A percentile compares a stretch with the other conserved stretches of the same genome.
These are phyloP conservation scores for Castanea crenata DNA, from an alignment of 306 rosid species.

Conservation along the genomic window DNA sequence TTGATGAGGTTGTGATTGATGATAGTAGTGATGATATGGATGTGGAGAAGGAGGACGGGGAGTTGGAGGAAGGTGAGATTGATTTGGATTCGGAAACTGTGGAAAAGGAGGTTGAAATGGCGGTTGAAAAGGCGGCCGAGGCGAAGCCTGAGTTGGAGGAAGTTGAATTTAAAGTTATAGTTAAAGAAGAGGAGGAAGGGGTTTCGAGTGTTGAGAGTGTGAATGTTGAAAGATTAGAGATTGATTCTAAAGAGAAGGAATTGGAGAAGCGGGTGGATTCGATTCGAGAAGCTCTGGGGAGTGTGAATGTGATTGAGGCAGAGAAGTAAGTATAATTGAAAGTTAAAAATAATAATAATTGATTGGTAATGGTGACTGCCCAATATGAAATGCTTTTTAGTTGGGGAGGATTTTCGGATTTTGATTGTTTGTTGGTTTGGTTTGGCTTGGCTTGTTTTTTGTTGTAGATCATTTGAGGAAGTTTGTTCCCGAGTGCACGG, in stretches of 20 bases:
- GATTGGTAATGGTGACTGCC: constrained; percentile 6
- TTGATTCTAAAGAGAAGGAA: constrained; percentile 22
- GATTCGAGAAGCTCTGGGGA: constrained; percentile 45
- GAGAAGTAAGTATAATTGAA: constrained; percentile 63
- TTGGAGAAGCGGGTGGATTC: constrained; percentile 31
- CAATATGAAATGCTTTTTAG: background rate
- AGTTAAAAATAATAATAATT: background rate
- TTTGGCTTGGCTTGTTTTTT: constrained; percentile 25
- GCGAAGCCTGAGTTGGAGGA: background rate
- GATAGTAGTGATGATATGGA: constrained; percentile 45
- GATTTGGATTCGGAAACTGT: constrained; percentile 64
- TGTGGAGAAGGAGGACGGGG: constrained; percentile 85
- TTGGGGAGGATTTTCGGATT: constrained; percentile 5
- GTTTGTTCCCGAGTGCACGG: constrained; percentile 49
- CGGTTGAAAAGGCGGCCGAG: background rate
- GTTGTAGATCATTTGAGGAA: constrained; percentile 71
- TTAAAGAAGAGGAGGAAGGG: background rate
- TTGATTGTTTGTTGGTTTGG: constrained; percentile 1
- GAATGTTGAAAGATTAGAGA: constrained; percentile 23
- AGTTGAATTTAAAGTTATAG: too few species aligned
- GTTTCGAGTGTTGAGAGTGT: constrained; percentile 9
- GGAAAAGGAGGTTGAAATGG: background rate
- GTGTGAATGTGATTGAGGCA: constrained; percentile 50
- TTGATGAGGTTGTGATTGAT: constrained; percentile 28
- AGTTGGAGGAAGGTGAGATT: constrained; percentile 99